These are phyloP conservation scores for Paspalum vaginatum DNA, from an alignment of 176 grass and related monocot species.

Conservation along the genomic window DNA sequence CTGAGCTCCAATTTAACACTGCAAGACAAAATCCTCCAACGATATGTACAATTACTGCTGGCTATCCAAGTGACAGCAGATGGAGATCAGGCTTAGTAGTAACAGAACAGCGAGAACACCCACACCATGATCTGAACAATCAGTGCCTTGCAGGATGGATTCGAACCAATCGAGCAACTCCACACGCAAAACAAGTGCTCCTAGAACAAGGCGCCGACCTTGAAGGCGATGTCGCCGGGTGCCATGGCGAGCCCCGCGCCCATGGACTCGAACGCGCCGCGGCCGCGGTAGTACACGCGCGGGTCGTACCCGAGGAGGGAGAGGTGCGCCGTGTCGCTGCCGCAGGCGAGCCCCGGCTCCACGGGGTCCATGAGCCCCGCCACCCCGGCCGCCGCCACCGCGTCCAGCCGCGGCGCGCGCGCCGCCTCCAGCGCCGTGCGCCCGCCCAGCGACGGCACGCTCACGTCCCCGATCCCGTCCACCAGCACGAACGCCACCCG, in stretches of 20 bases:
- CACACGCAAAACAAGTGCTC: neutral
- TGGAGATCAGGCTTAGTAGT: neutral
- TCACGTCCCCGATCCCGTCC: slow-evolving; percentile 84
- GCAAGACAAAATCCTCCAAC: neutral
- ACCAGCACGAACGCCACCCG: slow-evolving; percentile 80
- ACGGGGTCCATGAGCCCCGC: slow-evolving; percentile 94
- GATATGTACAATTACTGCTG: neutral
- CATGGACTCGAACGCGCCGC: slow-evolving; percentile 98
- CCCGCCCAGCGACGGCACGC: slow-evolving; percentile 54
- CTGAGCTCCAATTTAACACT: slow-evolving; percentile 1
- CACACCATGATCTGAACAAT: neutral
- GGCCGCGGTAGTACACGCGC: slow-evolving; percentile 82
- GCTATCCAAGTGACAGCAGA: slow-evolving; percentile 1
- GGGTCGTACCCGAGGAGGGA: slow-evolving; percentile 89
- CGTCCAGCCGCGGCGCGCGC: slow-evolving; percentile 56
- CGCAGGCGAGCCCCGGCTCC: slow-evolving; percentile 81
- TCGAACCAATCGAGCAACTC: neutral
- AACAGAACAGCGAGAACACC: neutral
- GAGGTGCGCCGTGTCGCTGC: slow-evolving; percentile 95
- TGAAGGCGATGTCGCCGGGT: slow-evolving; percentile 96
- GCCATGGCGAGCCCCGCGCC: slow-evolving; percentile 87
- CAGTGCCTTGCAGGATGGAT: neutral
- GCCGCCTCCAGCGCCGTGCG: slow-evolving; percentile 62
- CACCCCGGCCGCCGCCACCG: slow-evolving; percentile 74
- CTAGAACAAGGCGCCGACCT: slow-evolving; percentile 36